A percentile compares a stretch with the other conserved stretches of the same genome.
These are phyloP conservation scores for Candida sithepensis DNA, from an alignment of 805 yeast species.

Conservation along the genomic window DNA sequence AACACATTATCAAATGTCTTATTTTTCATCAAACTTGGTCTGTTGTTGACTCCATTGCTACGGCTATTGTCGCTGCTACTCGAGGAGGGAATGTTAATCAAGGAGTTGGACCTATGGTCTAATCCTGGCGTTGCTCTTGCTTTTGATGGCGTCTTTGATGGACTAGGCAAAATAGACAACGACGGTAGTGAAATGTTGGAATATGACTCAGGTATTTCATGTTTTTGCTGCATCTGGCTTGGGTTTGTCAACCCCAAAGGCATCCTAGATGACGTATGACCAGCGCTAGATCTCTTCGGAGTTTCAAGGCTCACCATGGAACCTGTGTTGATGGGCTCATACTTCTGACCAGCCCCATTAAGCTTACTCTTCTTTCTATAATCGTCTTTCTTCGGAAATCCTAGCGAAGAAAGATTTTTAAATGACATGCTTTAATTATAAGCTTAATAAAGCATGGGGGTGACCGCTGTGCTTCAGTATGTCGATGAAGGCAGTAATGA, in stretches of 20 bases:
- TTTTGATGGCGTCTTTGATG: background rate
- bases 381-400: slow-evolving; percentile 22
- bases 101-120: background rate
- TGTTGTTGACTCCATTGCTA: background rate
- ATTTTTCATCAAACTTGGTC: background rate
- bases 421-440: slow-evolving; percentile 3
- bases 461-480: background rate
- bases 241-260: background rate
- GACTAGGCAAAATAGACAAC: background rate
- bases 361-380: slow-evolving; percentile 19
- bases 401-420: slow-evolving; percentile 6
- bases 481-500: background rate
- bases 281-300: background rate
- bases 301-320: background rate
- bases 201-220: background rate
- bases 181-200: background rate
- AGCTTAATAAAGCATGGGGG: background rate
- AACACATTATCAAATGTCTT: background rate
- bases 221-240: background rate
- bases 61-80: slow-evolving; percentile 2
- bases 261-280: background rate
- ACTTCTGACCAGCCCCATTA: slow-evolving; percentile 1
- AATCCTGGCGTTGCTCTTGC: background rate
- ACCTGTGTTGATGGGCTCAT: background rate
- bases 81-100: slow-evolving; percentile 1